phyloP scores from a whole-genome alignment of 163 green algal species.

The Picocystis sp. region DNA sequence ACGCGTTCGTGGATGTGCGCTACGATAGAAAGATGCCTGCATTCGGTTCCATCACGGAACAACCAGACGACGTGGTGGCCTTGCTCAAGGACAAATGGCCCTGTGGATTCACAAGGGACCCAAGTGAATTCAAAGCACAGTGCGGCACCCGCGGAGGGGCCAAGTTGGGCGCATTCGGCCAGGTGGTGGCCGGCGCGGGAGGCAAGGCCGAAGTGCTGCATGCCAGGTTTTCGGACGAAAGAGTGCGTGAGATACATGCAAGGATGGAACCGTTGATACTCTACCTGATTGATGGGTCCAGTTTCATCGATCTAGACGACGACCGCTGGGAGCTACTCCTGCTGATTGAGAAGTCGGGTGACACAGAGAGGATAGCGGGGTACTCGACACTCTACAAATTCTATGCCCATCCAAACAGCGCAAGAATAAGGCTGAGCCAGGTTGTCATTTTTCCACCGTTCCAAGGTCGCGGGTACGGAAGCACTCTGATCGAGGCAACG shows the following conservation, averaged over 20 bases:
- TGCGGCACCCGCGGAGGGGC: no score
- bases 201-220: no score
- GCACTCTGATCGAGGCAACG: conserved; percentile 8
- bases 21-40: conserved; percentile 6
- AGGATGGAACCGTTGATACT: conserved; percentile 61
- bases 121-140: no score
- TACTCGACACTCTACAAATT: conserved; percentile 58
- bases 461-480: conserved; percentile 7
- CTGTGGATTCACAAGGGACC: no score
- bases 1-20: conserved; percentile 17
- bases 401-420: conserved; percentile 43
- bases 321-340: conserved; percentile 55
- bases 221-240: no score
- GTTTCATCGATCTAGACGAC: conserved; percentile 56
- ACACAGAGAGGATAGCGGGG: conserved; percentile 22
- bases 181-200: no score
- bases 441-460: conserved; percentile 23
- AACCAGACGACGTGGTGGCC: no score
- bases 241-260: conserved; percentile 39
- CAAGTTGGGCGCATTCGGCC: no score
- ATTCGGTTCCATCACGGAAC: no score
- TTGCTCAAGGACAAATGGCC: no score
- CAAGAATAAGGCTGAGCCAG: conserved; percentile 45
- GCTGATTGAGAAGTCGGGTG: conserved; percentile 15
- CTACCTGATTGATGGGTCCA: conserved; percentile 73